A percentile compares a stretch with the other conserved stretches of the same genome.
Evolutionary conservation across 371 early-diverging fungal species (phyloP).

Genomic region (Zychaea mexicana): DNA sequence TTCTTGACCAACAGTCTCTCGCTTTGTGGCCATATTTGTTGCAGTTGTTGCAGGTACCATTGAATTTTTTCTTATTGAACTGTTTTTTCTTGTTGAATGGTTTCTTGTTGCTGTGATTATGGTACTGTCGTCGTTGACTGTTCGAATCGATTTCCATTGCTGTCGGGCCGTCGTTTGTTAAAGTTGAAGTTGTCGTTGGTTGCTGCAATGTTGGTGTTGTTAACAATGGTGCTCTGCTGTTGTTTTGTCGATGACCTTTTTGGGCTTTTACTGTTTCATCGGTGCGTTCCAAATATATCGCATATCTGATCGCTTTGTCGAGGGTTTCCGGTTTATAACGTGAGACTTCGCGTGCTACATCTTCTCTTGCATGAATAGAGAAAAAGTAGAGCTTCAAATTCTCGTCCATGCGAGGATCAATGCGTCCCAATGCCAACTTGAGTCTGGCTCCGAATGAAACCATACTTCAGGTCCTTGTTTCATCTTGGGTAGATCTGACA

Average conservation of each 20-base stretch:
- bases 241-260: background rate
- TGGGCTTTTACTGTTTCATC: background rate
- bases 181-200: background rate
- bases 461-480: background rate
- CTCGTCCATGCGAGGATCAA: background rate
- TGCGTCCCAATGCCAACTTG: background rate
- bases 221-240: background rate
- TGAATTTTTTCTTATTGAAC: background rate
- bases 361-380: background rate
- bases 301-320: background rate
- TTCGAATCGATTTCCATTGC: background rate
- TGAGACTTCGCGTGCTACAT: background rate
- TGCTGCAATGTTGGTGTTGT: background rate
- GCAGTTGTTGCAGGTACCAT: background rate
- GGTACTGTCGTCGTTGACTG: too few relatives aligned
- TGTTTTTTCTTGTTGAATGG: background rate
- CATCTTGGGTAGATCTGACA: background rate
- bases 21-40: background rate
- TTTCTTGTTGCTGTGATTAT: too few relatives aligned
- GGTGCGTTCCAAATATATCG: background rate
- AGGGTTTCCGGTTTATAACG: background rate
- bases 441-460: background rate
- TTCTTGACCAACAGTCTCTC: background rate
- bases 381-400: background rate
- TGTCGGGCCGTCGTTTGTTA: background rate